Conservation (phyloP, 2,329 filamentous ascomycete genomes). For the Intubia oerlemansii region DNA sequence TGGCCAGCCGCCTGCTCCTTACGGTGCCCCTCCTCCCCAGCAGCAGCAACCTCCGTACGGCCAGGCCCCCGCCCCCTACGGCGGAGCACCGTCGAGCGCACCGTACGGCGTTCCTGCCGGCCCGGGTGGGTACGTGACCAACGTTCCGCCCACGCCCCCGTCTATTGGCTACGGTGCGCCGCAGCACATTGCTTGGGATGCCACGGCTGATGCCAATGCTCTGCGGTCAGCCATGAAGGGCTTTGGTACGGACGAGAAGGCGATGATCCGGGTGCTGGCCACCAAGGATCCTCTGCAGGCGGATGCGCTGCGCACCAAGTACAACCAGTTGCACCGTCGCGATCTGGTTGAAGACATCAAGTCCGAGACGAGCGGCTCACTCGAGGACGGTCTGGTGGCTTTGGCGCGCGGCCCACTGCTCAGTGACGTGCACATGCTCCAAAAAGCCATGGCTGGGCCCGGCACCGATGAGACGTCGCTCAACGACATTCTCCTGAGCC, state of each 20-base stretch:
- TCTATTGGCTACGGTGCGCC: conserved; percentile 56
- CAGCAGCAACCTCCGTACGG: conserved; percentile 6
- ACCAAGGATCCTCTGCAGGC: conserved; percentile 63
- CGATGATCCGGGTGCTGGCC: conserved; percentile 48
- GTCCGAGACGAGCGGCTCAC: conserved; percentile 54
- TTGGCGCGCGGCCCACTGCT: conserved; percentile 60
- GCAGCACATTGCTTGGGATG: conserved; percentile 49
- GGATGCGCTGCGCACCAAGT: conserved; percentile 44
- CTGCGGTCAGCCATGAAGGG: conserved; percentile 74
- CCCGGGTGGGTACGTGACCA: conserved; percentile 4
- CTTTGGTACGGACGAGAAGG: conserved; percentile 71
- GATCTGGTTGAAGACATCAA: conserved; percentile 56
- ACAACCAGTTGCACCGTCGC: conserved; percentile 39
- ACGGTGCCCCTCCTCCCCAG: conserved; percentile 4
- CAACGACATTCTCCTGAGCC: conserved; percentile 65
- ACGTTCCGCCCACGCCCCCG: conserved; percentile 35
- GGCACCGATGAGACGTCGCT: conserved; percentile 76
- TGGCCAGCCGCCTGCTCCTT: conserved; percentile 12
- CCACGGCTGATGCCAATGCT: conserved; percentile 43
- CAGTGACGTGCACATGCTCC: conserved; percentile 50
- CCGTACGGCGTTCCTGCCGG: conserved; percentile 13
- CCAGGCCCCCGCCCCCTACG: conserved; percentile 12
- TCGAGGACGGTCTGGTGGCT: conserved; percentile 53
- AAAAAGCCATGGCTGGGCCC: conserved; percentile 51
- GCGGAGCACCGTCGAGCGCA: conserved; percentile 10